Conservation (phyloP, 257 asterid species). For the Solanum piurae region DNA sequence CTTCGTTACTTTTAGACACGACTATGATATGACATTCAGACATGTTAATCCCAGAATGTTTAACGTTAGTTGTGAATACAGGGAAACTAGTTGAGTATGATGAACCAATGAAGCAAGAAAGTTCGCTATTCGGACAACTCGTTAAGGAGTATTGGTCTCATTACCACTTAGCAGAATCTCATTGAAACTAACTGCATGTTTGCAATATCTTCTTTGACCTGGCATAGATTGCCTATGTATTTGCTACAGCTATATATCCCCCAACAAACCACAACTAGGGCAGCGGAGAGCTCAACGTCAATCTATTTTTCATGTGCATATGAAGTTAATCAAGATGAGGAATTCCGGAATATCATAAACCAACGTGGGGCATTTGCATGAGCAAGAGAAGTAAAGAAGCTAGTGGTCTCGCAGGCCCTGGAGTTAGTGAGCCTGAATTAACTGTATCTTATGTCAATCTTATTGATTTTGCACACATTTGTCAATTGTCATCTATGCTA, state of each 20-base stretch:
- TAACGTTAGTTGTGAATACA: constrained; percentile 8
- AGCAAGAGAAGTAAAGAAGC: background rate
- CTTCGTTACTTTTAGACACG: background rate
- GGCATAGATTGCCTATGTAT: background rate
- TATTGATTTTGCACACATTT: background rate
- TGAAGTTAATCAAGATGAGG: background rate
- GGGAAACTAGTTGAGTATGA: constrained; percentile 77
- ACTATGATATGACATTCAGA: background rate
- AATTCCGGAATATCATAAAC: background rate
- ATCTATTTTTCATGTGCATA: background rate
- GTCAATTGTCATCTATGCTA: background rate
- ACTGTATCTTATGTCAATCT: background rate
- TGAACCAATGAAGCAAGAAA: constrained; percentile 61
- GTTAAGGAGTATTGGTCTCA: constrained; percentile 89
- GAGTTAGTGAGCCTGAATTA: background rate
- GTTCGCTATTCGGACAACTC: constrained; percentile 62
- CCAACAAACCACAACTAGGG: background rate
- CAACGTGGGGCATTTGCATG: background rate
- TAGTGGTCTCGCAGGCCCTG: background rate
- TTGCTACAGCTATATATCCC: background rate
- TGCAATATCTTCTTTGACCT: background rate
- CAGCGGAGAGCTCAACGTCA: background rate
- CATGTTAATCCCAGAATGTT: background rate
- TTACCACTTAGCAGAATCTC: constrained; percentile 33
- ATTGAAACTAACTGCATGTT: constrained; percentile 1